Conservation (phyloP, 1,139 yeast genomes). For the Scheffersomyces illinoinensis region DNA sequence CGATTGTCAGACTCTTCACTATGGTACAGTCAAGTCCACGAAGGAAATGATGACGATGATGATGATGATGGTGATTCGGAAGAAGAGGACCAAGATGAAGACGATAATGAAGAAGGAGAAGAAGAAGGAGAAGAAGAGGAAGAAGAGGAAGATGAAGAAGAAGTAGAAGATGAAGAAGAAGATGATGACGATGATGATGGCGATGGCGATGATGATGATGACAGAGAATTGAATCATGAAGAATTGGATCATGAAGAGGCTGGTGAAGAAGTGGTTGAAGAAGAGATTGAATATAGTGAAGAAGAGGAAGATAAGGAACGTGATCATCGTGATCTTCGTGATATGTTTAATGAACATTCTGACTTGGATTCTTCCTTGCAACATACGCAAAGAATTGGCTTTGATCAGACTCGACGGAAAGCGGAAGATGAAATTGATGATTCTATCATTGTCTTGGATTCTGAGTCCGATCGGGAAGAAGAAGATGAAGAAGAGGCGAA, state of each 20-base stretch:
- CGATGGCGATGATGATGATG: no score
- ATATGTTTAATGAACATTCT: background rate
- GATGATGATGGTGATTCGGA: conserved; percentile 1
- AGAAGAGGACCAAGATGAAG: conserved; percentile 1
- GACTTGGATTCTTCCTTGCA: background rate
- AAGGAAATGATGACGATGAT: conserved; percentile 1
- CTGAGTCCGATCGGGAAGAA: background rate
- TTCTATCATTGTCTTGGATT: conserved; percentile 2
- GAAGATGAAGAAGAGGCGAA: background rate
- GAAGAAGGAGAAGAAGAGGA: conserved; percentile 1
- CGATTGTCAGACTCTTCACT: background rate
- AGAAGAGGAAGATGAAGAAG: conserved; percentile 1
- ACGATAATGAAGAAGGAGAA: conserved; percentile 2
- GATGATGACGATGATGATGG: background rate
- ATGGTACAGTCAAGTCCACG: background rate
- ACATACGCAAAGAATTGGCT: background rate
- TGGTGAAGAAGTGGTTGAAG: background rate
- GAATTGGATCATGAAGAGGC: conserved; percentile 1
- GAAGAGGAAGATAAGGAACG: background rate
- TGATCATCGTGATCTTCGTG: background rate
- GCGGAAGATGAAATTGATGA: conserved; percentile 1
- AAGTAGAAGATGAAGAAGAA: conserved; percentile 1
- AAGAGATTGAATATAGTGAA: background rate
- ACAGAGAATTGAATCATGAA: background rate
- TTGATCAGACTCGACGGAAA: background rate